Evolutionary conservation across 192 early-diverging fungal species (phyloP).

Genomic region (Oehlia diaphana): DNA sequence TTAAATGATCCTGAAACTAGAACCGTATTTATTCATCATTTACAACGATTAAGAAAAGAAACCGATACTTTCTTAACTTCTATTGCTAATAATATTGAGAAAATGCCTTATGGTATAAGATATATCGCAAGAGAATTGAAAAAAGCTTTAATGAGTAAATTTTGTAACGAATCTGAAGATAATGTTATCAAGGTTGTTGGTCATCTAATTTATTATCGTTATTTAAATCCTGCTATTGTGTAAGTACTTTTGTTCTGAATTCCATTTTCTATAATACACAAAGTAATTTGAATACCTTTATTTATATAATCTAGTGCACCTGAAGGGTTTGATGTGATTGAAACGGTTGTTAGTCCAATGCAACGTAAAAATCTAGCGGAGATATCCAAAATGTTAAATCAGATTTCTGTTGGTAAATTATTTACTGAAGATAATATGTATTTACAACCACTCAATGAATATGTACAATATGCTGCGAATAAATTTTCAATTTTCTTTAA

Average conservation of each 20-base stretch:
- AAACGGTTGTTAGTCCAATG: conserved; percentile 75
- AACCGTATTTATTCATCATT: conserved; percentile 64
- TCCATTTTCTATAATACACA: no score
- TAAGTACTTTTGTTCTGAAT: conserved; percentile 37
- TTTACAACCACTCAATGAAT: conserved; percentile 75
- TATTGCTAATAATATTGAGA: conserved; percentile 75
- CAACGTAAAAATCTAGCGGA: conserved; percentile 98
- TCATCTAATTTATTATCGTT: conserved; percentile 96
- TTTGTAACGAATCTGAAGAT: conserved; percentile 75
- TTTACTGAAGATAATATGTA: conserved; percentile 73
- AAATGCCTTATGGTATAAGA: conserved; percentile 95
- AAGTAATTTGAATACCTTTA: neutral
- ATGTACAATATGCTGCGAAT: conserved; percentile 73
- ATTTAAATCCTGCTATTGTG: conserved; percentile 97
- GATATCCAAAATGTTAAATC: conserved; percentile 92
- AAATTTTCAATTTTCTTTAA: conserved; percentile 86
- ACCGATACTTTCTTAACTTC: conserved; percentile 82
- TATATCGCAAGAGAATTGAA: conserved; percentile 93
- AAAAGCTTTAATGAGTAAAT: conserved; percentile 74
- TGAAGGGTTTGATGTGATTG: conserved; percentile 94
- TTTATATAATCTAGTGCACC: conserved; percentile 67
- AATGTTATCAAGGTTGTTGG: conserved; percentile 89
- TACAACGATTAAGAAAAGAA: conserved; percentile 77
- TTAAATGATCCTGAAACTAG: conserved; percentile 77
- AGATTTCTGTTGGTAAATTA: conserved; percentile 88